Evolutionary conservation across 495 filamentous ascomycete species (phyloP), one percentile per base, ranked within the genome.

Genomic region (Hyaloscypha variabilis): DNA sequence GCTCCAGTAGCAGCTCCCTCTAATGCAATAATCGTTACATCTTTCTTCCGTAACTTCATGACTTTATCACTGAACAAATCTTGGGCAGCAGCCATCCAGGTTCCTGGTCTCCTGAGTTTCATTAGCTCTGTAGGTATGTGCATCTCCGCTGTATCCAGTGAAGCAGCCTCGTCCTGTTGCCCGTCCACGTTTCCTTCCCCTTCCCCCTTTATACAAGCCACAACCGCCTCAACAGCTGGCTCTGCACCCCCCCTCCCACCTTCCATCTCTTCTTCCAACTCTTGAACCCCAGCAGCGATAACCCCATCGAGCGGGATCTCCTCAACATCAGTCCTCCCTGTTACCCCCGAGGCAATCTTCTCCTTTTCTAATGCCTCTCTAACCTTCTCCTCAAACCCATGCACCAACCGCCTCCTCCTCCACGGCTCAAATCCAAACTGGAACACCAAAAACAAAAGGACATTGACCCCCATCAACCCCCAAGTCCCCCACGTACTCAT

Each of bases 401-500:
- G 84, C 31, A 97, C 90, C 62, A 99, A 81, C 67, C 93, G 77
- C 68, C 80, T 83, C 67, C 95, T 81, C 64, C 92, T 87, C 93
- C 94, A 97, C 8, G 95, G 95, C 80, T 99, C 95, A 54, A 97
- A 87, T n/a, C 91, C 88, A 70, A 96, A 88, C 78, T 98, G 91
- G 71, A 96, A 88, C 53, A 93, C 83, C 51, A 99, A 75, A 74
- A 99, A 93, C 46, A 99, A 74, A 46, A 98, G 75, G 3, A 98
- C 89, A 71, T 99, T 99, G 51, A 98, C 84, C 8, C 95, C 94
- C 95, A 99, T 98, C 68, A 99, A 77, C 0, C 95, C 95, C 89
- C 96, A 97, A 2, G 95, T 99, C 25, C 95, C 93, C 95, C 95
- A 99, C 6, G 95, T 98, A 69, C 88, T 92, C 85, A 97, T 97